Conservation (phyloP, 495 filamentous ascomycete genomes). For the Rhizodiscina lignyota region DNA sequence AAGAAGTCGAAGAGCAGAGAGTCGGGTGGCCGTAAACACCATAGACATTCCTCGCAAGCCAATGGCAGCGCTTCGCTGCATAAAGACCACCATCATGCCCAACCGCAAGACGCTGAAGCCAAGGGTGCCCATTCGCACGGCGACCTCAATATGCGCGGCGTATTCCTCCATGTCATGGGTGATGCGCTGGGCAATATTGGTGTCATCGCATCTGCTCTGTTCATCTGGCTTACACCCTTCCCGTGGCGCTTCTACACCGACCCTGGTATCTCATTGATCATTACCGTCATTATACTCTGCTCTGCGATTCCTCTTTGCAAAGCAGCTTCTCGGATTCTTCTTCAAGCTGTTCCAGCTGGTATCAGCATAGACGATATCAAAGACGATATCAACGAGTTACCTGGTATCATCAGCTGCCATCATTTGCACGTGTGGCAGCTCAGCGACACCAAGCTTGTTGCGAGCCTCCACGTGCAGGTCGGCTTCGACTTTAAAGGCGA, state of each 20-base stretch:
- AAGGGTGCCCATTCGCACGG: slow-evolving; percentile 52
- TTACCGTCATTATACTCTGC: slow-evolving; percentile 82
- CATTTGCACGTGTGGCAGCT: slow-evolving; percentile 97
- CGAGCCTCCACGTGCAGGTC: slow-evolving; percentile 82
- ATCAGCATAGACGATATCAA: slow-evolving; percentile 83
- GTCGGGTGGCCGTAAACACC: slow-evolving; percentile 3
- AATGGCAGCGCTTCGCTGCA: slow-evolving; percentile 26
- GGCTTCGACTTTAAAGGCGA: slow-evolving; percentile 55
- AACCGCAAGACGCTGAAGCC: slow-evolving; percentile 43
- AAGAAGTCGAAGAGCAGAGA: slow-evolving; percentile 10
- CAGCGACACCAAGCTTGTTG: slow-evolving; percentile 80
- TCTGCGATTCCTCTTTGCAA: slow-evolving; percentile 87
- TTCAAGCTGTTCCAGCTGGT: slow-evolving; percentile 80
- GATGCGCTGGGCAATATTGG: slow-evolving; percentile 95
- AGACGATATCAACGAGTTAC: slow-evolving; percentile 70
- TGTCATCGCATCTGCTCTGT: slow-evolving; percentile 79
- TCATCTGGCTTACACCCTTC: slow-evolving; percentile 76
- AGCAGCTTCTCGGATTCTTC: slow-evolving; percentile 81
- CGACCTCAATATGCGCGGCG: slow-evolving; percentile 95
- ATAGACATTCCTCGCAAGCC: not conserved
- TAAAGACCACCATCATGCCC: slow-evolving; percentile 60
- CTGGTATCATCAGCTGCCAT: slow-evolving; percentile 75
- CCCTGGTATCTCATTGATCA: slow-evolving; percentile 85
- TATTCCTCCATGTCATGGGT: slow-evolving; percentile 89
- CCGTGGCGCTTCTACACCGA: slow-evolving; percentile 65